These are phyloP conservation scores for Cryptococcus hybrid DNA, from an alignment of 1,284 basidiomycete species.

Conservation along the genomic window DNA sequence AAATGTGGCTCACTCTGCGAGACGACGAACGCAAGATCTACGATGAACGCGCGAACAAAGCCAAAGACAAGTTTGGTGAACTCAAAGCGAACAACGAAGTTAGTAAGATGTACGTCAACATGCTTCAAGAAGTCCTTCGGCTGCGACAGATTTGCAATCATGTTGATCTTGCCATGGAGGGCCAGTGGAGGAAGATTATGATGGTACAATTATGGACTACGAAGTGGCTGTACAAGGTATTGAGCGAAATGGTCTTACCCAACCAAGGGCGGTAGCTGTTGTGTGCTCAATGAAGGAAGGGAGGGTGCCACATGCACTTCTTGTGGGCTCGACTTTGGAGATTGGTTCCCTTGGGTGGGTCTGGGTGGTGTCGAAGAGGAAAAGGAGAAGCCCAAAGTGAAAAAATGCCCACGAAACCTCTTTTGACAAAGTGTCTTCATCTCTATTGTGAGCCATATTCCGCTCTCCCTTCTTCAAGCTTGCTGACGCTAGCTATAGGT, in stretches of 20 bases:
- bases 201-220: slow-evolving; percentile 66
- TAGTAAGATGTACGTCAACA: slow-evolving; percentile 91
- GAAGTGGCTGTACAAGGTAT: slow-evolving; percentile 76
- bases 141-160: slow-evolving; percentile 98
- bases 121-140: slow-evolving; percentile 90
- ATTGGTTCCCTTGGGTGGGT: slow-evolving; percentile 46
- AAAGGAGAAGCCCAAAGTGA: slow-evolving; percentile 31
- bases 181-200: slow-evolving; percentile 47
- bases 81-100: slow-evolving; percentile 83
- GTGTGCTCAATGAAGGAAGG: slow-evolving; percentile 75
- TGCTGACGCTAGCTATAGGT: slow-evolving; percentile 22
- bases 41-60: slow-evolving; percentile 65
- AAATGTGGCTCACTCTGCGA: slow-evolving; percentile 81
- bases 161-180: slow-evolving; percentile 74
- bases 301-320: slow-evolving; percentile 83
- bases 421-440: slow-evolving; percentile 92
- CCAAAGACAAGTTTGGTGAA: slow-evolving; percentile 55
- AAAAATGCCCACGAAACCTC: slow-evolving; percentile 33
- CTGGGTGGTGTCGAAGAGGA: slow-evolving; percentile 52
- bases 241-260: slow-evolving; percentile 73
- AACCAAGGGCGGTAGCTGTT: slow-evolving; percentile 69
- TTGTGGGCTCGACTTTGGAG: slow-evolving; percentile 74
- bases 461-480: neutral
- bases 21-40: slow-evolving; percentile 82
- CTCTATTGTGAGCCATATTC: slow-evolving; percentile 65